Base-by-base conservation (phyloP, 2,329 filamentous ascomycete species). In the Monosporascus sp. region DNA sequence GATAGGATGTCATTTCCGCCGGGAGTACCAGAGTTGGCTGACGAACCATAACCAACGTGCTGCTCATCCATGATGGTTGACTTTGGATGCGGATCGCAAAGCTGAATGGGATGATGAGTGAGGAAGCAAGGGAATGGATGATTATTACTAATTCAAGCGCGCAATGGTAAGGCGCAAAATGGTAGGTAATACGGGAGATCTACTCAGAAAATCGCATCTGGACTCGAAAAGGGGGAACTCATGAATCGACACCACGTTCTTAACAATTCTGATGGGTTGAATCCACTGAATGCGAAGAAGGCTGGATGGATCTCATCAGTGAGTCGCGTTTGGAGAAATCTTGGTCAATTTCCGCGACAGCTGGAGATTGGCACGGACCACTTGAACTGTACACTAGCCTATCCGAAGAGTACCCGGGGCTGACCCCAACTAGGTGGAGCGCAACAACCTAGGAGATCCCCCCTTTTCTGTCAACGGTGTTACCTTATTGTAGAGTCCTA, bases 41-140 rank as follows among this genome's bases (percentile, higher is more conserved):
- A 78, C 57, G 81, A 84, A 68, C 76, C 82, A 62, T 81, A 83
- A 60, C 72, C 80, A 62, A 76, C 70, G 57, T 77, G 74, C 60
- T 76, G 73, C 57, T 81, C 81, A 57, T 86, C 83, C 83, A 86
- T 86, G 51, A 67, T 72, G 66, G 63, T 58, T 56, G 61, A 55
- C 31, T 35, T 35, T 35, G 39, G 18, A 43, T 43, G 39, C 18
- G 39, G 18, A 14, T 43, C 39, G 18, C 39, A 43, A 43, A 43
- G 18, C 11, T 20, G 11, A 14, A 24, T 17, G 39, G 4, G 18
- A 14, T 5, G 39, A 14, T 14, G 39, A 7, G 9, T 43, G 17
- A 43, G 39, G 39, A 43, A 43, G 31, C 31, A 35, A 43, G 17
- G 39, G 39, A 24, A 20, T 7, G 31, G 31, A 35, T 35, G 9